Evolutionary conservation across 371 early-diverging fungal species (phyloP), one percentile per base, ranked within the genome.

Genomic region (Nematocida ausubeli): DNA sequence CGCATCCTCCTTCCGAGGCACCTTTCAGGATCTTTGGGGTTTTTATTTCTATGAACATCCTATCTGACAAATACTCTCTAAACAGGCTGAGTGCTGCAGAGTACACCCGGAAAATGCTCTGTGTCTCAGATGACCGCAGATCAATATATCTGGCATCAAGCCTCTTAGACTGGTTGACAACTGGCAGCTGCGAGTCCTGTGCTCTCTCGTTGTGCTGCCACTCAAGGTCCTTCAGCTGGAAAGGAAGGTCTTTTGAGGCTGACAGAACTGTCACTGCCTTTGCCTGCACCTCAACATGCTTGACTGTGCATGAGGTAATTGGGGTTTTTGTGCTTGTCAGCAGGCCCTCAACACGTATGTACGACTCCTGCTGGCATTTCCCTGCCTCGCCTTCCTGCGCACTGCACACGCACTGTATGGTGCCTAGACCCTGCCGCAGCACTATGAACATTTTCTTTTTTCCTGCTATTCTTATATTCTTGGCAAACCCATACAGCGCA

Each of bases 1-100:
- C 96, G 51, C 98, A 92, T 35, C 99, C 99, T 79, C 99, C 98
- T 87, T 99, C 99, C 78, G 91, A 92, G 14, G 95, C 93, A 72
- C 95, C 90, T 64, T 89, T 90, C 80, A 96, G 91, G 80, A 99
- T 88, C 89, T 98, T 98, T 73, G 98, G 95, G 12, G 97, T 91
- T 87, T 96, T 98, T 83, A 99, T 95, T 88, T 99, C 98, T 80
- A 91, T 89, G 82, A 96, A 98, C 54, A 89, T 89, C 60, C 91
- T 88, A 30, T 87, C 83, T 54, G 89, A 87, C 78, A 97, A 87
- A 86, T 90, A 95, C 78, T 93, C 92, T 83, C 98, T 91, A 90
- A 98, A 98, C 62, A 93, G 87, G 78, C 88, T 87, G 87, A 92
- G 89, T n/a, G 95, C 91, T 40, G 91, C 95, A 28, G 92, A 91